Evolutionary conservation across 345 rosid species (phyloP), one percentile per base, ranked within the genome.

Genomic region (Eucalyptus marginata): DNA sequence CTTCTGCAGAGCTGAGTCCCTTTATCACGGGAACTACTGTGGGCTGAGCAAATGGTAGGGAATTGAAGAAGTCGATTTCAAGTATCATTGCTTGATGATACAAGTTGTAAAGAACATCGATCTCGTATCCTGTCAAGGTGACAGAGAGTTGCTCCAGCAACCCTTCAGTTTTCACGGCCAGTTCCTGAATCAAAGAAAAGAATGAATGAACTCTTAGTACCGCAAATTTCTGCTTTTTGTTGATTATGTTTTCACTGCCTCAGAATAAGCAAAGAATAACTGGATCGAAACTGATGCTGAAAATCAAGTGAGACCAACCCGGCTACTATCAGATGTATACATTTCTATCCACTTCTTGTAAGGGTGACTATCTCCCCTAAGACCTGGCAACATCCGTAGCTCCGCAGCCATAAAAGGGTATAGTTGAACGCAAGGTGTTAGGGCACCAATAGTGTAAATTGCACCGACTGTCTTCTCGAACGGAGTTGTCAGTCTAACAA

Each of bases 21-120:
- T 92, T 94, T 66, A 91, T 90, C 90, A 98, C 91, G 88, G 99
- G 99, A 90, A 94, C 96, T 71, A 94, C 91, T 83, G 96, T 93
- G 43, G 96, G 96, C 92, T 98, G 98, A 88, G 90, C 89, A 92
- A 96, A 91, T 25, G 94, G 96, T 91, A 96, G 99, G 25, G 95
- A 95, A 90, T 88, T 89, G 94, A 98, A 96, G 93, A 97, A 97
- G 90, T 97, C 97, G 68, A 96, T 93, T 95, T 96, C 98, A 92
- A 96, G 99, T 92, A 93, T 97, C 98, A 98, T 95, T 89, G 99
- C 99, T 93, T 98, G 99, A 89, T 93, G 97, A 92, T 98, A 97
- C 91, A 98, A 92, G 89, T 96, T 97, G 92, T 97, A 97, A 87
- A 97, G 95, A 90, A 97, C 91, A 90, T 94, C 95, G 86, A 98